phyloP scores from a whole-genome alignment of 2,329 filamentous ascomycete species.

The Venturia aucupariae region DNA sequence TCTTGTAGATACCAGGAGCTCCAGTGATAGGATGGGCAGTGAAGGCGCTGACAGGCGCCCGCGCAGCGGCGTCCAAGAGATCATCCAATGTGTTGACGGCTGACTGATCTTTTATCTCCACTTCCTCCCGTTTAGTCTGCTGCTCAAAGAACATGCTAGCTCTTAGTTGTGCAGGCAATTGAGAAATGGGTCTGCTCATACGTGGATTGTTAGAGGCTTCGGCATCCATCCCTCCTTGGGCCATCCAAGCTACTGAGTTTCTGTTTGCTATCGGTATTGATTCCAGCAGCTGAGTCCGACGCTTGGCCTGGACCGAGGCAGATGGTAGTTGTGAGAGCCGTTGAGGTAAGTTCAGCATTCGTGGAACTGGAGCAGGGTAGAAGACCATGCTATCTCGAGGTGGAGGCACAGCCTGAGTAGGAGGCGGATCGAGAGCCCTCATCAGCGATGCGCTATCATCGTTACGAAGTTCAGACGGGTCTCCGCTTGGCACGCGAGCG shows the following conservation, averaged over 20 bases:
- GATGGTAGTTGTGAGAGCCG: constrained; percentile 69
- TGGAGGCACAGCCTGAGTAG: constrained; percentile 33
- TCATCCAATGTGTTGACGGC: constrained; percentile 83
- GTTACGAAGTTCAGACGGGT: constrained; percentile 19
- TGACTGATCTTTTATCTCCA: constrained; percentile 61
- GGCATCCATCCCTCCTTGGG: constrained; percentile 15
- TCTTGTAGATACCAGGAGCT: constrained; percentile 41
- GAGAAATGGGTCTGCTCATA: constrained; percentile 34
- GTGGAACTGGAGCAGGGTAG: constrained; percentile 89
- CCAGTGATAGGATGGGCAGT: constrained; percentile 81
- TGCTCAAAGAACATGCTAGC: constrained; percentile 87
- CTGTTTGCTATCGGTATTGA: constrained; percentile 48
- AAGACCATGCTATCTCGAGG: constrained; percentile 79
- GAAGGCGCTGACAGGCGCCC: constrained; percentile 82
- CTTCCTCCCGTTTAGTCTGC: constrained; percentile 47
- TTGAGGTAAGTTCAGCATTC: constrained; percentile 85
- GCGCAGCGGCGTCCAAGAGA: constrained; percentile 81
- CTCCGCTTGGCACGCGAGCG: constrained; percentile 17
- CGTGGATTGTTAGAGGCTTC: constrained; percentile 27
- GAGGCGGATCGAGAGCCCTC: constrained; percentile 25
- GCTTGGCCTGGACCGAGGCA: constrained; percentile 53
- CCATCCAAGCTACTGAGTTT: constrained; percentile 42
- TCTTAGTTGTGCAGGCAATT: constrained; percentile 71
- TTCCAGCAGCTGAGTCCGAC: constrained; percentile 64
- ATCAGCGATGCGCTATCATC: constrained; percentile 9